Evolutionary conservation across 192 early-diverging fungal species (phyloP).

Genomic region (Rhizophagus sp.): DNA sequence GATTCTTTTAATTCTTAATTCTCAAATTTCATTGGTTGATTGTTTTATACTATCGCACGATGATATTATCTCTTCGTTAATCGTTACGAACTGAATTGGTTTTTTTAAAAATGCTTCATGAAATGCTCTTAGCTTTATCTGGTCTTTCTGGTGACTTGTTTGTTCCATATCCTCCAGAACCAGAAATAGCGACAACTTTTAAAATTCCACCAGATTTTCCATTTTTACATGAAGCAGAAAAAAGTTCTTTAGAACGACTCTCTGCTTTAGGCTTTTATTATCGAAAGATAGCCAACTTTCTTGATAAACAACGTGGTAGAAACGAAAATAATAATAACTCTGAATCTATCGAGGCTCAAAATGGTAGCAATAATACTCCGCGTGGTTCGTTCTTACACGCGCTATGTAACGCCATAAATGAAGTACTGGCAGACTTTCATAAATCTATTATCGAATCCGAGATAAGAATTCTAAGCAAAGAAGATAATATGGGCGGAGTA

Average conservation of each 20-base stretch:
- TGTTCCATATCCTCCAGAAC: conserved; percentile 48
- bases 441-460: conserved; percentile 51
- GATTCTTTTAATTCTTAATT: too few species aligned
- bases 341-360: not conserved
- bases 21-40: too few species aligned
- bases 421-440: conserved; percentile 45
- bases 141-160: conserved; percentile 73
- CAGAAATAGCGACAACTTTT: conserved; percentile 48
- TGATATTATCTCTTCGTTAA: too few species aligned
- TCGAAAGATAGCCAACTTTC: conserved; percentile 9
- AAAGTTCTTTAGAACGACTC: conserved; percentile 57
- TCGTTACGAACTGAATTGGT: too few species aligned
- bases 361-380: not conserved
- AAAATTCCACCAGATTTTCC: conserved; percentile 61
- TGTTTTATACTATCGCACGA: too few species aligned
- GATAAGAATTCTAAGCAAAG: conserved; percentile 51
- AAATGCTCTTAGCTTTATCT: conserved; percentile 64
- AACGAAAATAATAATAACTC: not conserved
- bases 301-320: conserved; percentile 18
- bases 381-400: conserved; percentile 55
- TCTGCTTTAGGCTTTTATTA: conserved; percentile 60
- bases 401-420: conserved; percentile 48
- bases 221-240: conserved; percentile 66
- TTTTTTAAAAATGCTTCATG: conserved; percentile 61
- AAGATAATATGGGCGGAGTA: conserved; percentile 49